These are phyloP conservation scores for Actinidia polygama DNA, from an alignment of 179 eudicot genomes.

Conservation along the genomic window DNA sequence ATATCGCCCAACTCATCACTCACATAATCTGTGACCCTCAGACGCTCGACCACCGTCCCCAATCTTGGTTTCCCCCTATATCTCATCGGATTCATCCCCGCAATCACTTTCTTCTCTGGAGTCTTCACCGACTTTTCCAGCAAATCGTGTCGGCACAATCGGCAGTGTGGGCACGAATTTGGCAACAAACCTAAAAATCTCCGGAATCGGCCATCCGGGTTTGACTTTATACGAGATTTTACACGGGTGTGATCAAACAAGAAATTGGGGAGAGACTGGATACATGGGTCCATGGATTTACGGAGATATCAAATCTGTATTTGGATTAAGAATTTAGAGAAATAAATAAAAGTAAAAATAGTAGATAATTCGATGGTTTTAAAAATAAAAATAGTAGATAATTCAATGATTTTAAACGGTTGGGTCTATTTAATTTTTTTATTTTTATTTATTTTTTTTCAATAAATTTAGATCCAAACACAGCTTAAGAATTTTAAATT, in stretches of 20 bases:
- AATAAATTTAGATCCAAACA: too few species aligned
- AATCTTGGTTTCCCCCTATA: conserved; percentile 81
- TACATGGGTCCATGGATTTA: too few species aligned
- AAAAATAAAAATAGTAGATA: too few species aligned
- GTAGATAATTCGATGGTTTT: too few species aligned
- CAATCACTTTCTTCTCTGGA: conserved; percentile 61
- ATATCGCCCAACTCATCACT: conserved; percentile 53
- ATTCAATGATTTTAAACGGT: too few species aligned
- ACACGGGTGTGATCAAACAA: conserved; percentile 88
- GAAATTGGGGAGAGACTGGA: too few species aligned
- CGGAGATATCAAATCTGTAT: too few species aligned
- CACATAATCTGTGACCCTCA: conserved; percentile 74
- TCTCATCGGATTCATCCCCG: conserved; percentile 71
- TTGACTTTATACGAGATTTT: conserved; percentile 64
- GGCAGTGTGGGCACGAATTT: conserved; percentile 72
- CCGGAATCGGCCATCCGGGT: conserved; percentile 87
- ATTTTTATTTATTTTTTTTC: too few species aligned
- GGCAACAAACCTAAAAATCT: conserved; percentile 52
- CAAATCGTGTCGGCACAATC: conserved; percentile 77
- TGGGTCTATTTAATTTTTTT: too few species aligned
- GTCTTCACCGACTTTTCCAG: conserved; percentile 74
- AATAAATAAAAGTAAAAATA: too few species aligned
- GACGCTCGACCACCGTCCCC: conserved; percentile 81
- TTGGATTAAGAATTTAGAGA: too few species aligned
- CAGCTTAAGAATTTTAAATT: too few species aligned